Conservation (phyloP, 2,329 filamentous ascomycete genomes). For the Penicillium sp. region DNA sequence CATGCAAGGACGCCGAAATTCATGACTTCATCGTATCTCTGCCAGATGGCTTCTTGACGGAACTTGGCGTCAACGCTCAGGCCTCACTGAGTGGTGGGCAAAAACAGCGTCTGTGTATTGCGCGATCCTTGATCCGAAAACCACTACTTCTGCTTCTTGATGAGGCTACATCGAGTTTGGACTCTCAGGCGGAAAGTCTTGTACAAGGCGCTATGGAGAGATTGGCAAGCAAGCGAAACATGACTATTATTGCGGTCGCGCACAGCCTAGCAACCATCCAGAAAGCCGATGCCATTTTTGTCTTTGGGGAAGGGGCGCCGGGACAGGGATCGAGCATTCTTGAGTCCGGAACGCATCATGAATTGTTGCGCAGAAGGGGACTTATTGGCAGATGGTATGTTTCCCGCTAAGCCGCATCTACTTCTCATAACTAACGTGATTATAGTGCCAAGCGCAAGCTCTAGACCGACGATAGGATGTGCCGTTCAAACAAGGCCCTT, state of each 20-base stretch:
- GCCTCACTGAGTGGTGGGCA: slow-evolving; percentile 48
- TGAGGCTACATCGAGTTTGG: slow-evolving; percentile 53
- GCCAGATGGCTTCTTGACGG: slow-evolving; percentile 44
- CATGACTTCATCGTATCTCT: slow-evolving; percentile 47
- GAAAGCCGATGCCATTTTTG: slow-evolving; percentile 25
- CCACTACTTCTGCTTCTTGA: slow-evolving; percentile 50
- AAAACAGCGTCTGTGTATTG: slow-evolving; percentile 49
- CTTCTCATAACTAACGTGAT: background rate
- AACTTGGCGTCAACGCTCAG: slow-evolving; percentile 43
- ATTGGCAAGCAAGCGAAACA: slow-evolving; percentile 46
- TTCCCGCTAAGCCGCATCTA: background rate
- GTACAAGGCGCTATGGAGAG: slow-evolving; percentile 62
- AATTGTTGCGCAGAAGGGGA: background rate
- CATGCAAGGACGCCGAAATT: slow-evolving; percentile 46
- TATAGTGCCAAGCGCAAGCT: slow-evolving; percentile 5
- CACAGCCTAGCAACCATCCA: slow-evolving; percentile 4
- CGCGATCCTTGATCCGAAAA: slow-evolving; percentile 46
- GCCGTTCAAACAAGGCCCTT: background rate
- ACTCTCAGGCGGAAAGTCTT: slow-evolving; percentile 57
- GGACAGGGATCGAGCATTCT: slow-evolving; percentile 40
- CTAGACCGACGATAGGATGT: background rate
- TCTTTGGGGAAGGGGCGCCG: slow-evolving; percentile 54
- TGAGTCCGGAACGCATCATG: slow-evolving; percentile 31
- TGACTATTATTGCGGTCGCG: slow-evolving; percentile 56
- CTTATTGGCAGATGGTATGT: slow-evolving; percentile 5